Conservation (phyloP, 1,284 basidiomycete species). For the Papiliotrema laurentii region DNA sequence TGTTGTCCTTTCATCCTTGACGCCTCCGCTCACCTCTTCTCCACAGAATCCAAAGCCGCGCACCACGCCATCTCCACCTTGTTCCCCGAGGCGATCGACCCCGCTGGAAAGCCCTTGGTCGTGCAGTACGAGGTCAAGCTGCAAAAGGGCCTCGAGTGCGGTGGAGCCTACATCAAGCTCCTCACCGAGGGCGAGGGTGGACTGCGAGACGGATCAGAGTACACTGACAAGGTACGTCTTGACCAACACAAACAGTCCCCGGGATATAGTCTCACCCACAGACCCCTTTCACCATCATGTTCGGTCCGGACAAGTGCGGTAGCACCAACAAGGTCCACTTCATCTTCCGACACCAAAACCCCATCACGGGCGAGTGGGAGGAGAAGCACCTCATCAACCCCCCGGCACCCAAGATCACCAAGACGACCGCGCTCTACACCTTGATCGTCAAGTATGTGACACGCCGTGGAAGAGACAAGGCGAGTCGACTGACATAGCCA, state of each 20-base stretch:
- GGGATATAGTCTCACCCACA: conserved; percentile 7
- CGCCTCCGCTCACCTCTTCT: conserved; percentile 8
- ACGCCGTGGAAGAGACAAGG: conserved; percentile 1
- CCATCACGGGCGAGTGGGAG: conserved; percentile 82
- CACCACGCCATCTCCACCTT: conserved; percentile 93
- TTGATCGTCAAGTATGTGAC: conserved; percentile 74
- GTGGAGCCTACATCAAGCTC: conserved; percentile 98
- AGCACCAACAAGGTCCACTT: conserved; percentile 70
- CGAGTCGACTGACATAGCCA: conserved; percentile 37
- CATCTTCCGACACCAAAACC: conserved; percentile 95
- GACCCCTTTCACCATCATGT: conserved; percentile 98
- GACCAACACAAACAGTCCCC: background rate
- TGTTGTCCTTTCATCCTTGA: background rate
- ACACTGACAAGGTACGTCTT: conserved; percentile 66
- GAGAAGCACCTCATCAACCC: conserved; percentile 91
- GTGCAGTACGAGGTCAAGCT: conserved; percentile 99
- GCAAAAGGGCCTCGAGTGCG: conserved; percentile 98
- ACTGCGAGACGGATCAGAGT: conserved; percentile 88
- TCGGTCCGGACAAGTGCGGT: conserved; percentile 65
- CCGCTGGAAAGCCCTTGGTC: conserved; percentile 82
- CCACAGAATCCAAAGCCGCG: conserved; percentile 51
- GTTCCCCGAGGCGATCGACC: conserved; percentile 68
- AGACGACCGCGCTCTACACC: conserved; percentile 86
- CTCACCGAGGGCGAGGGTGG: conserved; percentile 57
- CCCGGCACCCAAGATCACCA: conserved; percentile 80